Evolutionary conservation across 208 protist species (phyloP).

Genomic region (Leishmania tarentolae): DNA sequence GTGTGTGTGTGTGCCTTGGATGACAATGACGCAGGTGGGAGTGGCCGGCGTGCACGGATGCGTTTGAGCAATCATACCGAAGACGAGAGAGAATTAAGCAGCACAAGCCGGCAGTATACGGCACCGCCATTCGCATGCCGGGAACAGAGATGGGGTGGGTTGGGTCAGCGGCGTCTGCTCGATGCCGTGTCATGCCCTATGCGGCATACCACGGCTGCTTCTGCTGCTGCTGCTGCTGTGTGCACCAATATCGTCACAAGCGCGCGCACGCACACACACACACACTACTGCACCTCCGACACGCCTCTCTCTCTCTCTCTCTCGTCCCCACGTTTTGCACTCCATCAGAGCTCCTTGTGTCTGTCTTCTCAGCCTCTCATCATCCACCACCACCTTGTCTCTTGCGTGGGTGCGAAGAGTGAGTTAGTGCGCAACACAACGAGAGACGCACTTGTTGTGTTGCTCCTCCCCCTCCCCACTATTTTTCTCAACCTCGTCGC

Average conservation of each 20-base stretch:
- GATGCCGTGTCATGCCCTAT: not conserved
- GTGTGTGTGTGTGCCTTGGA: not conserved
- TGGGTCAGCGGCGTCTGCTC: not conserved
- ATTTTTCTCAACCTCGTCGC: not conserved
- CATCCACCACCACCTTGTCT: not conserved
- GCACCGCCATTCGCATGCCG: not conserved
- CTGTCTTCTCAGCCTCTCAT: too few relatives aligned
- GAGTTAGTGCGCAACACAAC: not conserved
- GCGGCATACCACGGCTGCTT: not conserved
- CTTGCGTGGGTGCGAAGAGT: not conserved
- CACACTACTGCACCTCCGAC: not conserved
- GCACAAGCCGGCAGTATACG: not conserved
- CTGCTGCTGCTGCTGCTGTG: not conserved
- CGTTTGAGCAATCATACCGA: not conserved
- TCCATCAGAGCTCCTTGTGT: too few relatives aligned
- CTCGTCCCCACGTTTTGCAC: too few relatives aligned
- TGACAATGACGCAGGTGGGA: not conserved
- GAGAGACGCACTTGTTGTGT: not conserved
- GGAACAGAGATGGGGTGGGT: not conserved
- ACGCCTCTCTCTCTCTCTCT: too few relatives aligned
- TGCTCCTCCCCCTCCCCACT: too few relatives aligned
- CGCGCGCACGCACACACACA: not conserved
- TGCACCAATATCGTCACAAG: not conserved
- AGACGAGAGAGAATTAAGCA: not conserved
- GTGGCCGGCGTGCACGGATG: not conserved